Percentiles rank a stretch among this genome's conserved stretches.
These are phyloP conservation scores for Coriolopsis trogii DNA, from an alignment of 1,284 basidiomycete species.

Conservation along the genomic window DNA sequence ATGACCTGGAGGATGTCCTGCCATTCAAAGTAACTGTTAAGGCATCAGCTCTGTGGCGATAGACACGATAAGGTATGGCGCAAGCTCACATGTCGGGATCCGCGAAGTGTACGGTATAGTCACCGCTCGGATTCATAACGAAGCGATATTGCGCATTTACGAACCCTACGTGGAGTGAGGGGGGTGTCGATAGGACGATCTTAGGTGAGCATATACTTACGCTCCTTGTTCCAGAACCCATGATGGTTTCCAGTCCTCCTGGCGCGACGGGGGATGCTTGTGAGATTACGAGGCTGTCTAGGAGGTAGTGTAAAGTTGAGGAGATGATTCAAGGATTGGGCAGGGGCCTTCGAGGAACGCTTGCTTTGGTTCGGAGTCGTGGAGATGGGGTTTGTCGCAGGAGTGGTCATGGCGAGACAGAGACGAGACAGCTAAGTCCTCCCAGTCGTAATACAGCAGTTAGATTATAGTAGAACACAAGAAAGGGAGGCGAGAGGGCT, in stretches of 20 bases:
- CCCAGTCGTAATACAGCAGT: constrained; percentile 22
- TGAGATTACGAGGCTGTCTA: constrained; percentile 60
- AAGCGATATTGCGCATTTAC: constrained; percentile 95
- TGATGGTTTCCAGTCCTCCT: constrained; percentile 64
- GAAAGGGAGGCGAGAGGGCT: not conserved
- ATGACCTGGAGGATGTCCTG: constrained; percentile 96
- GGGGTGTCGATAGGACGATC: not conserved
- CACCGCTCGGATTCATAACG: constrained; percentile 88
- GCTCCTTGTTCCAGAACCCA: constrained; percentile 84
- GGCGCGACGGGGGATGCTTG: constrained; percentile 70
- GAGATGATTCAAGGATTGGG: constrained; percentile 72
- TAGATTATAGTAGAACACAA: not conserved
- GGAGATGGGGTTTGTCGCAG: constrained; percentile 25
- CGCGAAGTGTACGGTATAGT: constrained; percentile 94
- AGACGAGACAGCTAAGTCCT: constrained; percentile 33
- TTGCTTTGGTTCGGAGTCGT: constrained; percentile 42
- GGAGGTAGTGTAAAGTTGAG: constrained; percentile 87
- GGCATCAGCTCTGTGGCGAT: constrained; percentile 20
- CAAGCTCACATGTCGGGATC: constrained; percentile 87
- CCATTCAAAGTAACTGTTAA: constrained; percentile 86
- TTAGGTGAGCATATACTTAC: constrained; percentile 50
- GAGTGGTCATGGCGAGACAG: constrained; percentile 35
- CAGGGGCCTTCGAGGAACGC: constrained; percentile 62
- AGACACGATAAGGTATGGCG: constrained; percentile 7
- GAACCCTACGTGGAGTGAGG: constrained; percentile 58